A percentile compares a stretch with the other conserved stretches of the same genome.
Conservation (phyloP, 768 basidiomycete species). For the Trametes punicea region DNA sequence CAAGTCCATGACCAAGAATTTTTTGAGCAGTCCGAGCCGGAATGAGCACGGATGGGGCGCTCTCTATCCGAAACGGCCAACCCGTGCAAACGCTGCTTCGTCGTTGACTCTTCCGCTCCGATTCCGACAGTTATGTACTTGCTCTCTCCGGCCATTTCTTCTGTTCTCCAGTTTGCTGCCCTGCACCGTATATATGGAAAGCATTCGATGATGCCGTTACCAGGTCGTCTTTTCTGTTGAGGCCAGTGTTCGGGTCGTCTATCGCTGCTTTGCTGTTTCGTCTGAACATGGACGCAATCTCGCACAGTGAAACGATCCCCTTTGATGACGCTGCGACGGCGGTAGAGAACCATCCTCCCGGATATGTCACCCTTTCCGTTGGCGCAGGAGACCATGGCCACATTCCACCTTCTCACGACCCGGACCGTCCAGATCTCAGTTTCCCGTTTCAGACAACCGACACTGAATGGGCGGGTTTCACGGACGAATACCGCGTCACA, state of each 20-base stretch:
- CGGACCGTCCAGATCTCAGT: slow-evolving; percentile 24
- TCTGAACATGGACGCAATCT: not conserved
- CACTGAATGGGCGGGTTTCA: slow-evolving; percentile 25
- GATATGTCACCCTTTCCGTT: slow-evolving; percentile 4
- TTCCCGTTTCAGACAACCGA: slow-evolving; percentile 32
- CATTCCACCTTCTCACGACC: slow-evolving; percentile 20
- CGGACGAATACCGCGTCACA: slow-evolving; percentile 33
- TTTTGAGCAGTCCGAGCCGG: slow-evolving; percentile 11
- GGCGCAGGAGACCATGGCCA: not conserved
- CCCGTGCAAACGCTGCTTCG: not conserved
- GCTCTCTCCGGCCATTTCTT: not conserved
- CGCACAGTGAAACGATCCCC: slow-evolving; percentile 8
- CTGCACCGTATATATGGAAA: not conserved
- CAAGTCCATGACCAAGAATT: not conserved
- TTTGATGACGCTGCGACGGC: slow-evolving; percentile 4
- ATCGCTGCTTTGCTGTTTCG: not conserved
- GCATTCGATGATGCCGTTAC: not conserved
- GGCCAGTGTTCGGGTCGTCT: not conserved
- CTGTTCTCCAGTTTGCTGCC: not conserved
- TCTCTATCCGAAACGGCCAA: not conserved
- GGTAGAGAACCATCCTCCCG: slow-evolving; percentile 1
- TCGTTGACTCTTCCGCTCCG: slow-evolving; percentile 3
- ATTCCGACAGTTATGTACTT: slow-evolving; percentile 1
- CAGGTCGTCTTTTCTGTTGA: not conserved
- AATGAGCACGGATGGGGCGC: not conserved